Evolutionary conservation across 305 asterid genomes (phyloP), one percentile per base, ranked within the genome.

Genomic region (Solanum hybrid): DNA sequence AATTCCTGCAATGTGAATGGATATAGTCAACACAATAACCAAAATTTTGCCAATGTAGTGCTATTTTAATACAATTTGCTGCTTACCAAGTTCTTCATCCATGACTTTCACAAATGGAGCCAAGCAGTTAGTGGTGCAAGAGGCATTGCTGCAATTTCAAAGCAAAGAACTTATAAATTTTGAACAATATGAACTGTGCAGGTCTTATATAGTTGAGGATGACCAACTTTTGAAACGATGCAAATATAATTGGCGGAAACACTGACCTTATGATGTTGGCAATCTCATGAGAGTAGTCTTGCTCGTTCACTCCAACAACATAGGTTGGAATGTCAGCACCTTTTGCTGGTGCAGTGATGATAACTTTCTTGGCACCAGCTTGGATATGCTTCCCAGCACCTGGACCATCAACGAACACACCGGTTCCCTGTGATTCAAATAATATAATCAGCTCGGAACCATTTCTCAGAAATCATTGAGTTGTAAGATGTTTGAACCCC

Each of bases 121-220:
- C 95, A 97, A 93, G 85, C 99, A 97, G 92, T 97, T 97, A 93
- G 99, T 97, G 85, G 99, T 97, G 94, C 99, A 97, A 92, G 99
- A 97, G 90, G 99, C 99, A 89, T 96, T 97, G 95, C 99, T 97
- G 98, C 90, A 91, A 89, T 69, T 38, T 0, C 71, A 6, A 89
- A 71, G 82, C 10, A 87, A 73, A 7, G 32, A 76, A 42, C 34
- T 2, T 64, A 7, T 2, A 85, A 9, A 4, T 10, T 46, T n/a
- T 60, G 81, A 87, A 42, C 17, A 20, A 10, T 56, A 22, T 87
- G 42, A 42, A 73, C 38, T 11, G 17, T 29, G 6, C 40, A 84
- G 34, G 12, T 24, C 38, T 56, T 31, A 51, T 31, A 84, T 31
- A 27, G 75, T 84, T 10, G 10, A 5, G 20, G 87, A 46, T 51